Base-by-base conservation (phyloP, 257 asterid species). In the Henckelia pumila region DNA sequence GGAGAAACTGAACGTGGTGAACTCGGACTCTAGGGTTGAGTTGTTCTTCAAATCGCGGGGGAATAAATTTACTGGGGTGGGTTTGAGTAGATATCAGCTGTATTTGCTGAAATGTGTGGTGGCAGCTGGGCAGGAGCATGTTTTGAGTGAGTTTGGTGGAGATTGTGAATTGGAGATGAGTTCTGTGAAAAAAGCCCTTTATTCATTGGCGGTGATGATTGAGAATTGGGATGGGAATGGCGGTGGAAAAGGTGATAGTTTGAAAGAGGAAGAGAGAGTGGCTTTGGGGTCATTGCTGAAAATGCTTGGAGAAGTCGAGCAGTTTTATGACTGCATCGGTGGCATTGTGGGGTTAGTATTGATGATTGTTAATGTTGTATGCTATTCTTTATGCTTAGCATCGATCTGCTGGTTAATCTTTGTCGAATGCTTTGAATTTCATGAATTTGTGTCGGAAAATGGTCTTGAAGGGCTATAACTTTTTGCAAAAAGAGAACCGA, bases 261-360 rank as follows among this genome's bases (percentile, higher is more conserved):
- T 79, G 29, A 78, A 70, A 58, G 85, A 70, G 23, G 83, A 80
- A 59, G 88, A 88, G 56, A 69, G 78, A 61, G 77, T 33, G 49
- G 85, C 89, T 21, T 76, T 94, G 80, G 76, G 76, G 77, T 87
- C 87, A 49, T 67, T 91, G 82, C 65, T 94, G 87, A 88, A 83
- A 77, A 82, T 80, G 79, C 90, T 94, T 23, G 88, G 83, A 29
- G 95, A 94, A 50, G 84, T 91, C 30, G 99, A 94, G 79, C 82
- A 77, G 69, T 91, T 94, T 76, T 94, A 91, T 78, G 93, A 94
- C 59, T 91, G 96, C 78, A 85, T 94, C 75, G 97, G 99, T 70
- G 99, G 99, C 69, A 87, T 91, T 61, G 83, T 94, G 40, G 99
- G 99, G 97, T 94, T 66, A 82, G 94, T 79, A 22, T 63, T 68